Conservation (phyloP, 2,329 filamentous ascomycete species). For the Drechslerella coelobrocha region DNA sequence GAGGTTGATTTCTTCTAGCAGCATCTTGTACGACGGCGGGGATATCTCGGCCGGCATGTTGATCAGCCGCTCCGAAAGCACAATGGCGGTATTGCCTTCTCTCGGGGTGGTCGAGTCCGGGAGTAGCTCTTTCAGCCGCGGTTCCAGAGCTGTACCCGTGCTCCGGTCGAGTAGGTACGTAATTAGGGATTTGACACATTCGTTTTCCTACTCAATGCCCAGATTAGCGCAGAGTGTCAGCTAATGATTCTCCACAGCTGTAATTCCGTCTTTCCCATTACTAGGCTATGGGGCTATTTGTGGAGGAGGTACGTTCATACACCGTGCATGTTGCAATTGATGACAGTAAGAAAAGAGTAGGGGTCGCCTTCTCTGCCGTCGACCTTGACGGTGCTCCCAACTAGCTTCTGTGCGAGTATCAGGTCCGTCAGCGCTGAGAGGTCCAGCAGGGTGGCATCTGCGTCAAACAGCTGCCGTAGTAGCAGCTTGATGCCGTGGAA, state of each 20-base stretch:
- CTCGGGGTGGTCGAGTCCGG: slow-evolving; percentile 54
- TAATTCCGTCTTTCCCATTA: no score
- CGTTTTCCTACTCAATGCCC: slow-evolving; percentile 58
- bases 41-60: slow-evolving; percentile 95
- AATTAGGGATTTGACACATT: slow-evolving; percentile 66
- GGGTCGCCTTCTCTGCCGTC: slow-evolving; percentile 81
- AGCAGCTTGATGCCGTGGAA: slow-evolving; percentile 94
- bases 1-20: slow-evolving; percentile 86
- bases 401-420: slow-evolving; percentile 81
- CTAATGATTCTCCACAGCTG: no score
- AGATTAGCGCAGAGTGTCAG: no score
- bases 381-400: slow-evolving; percentile 96
- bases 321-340: slow-evolving; percentile 80
- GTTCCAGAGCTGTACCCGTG: slow-evolving; percentile 53
- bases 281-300: background rate
- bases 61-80: slow-evolving; percentile 91
- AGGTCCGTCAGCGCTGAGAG: slow-evolving; percentile 85
- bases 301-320: slow-evolving; percentile 56
- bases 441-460: slow-evolving; percentile 83
- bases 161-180: slow-evolving; percentile 65
- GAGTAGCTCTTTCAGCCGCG: slow-evolving; percentile 58
- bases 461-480: slow-evolving; percentile 88
- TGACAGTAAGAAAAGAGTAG: slow-evolving; percentile 57
- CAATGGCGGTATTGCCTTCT: slow-evolving; percentile 72
- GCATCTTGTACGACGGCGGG: slow-evolving; percentile 93